Conservation (phyloP, 2,329 filamentous ascomycete genomes). For the Ceratocystis eucalypticola region DNA sequence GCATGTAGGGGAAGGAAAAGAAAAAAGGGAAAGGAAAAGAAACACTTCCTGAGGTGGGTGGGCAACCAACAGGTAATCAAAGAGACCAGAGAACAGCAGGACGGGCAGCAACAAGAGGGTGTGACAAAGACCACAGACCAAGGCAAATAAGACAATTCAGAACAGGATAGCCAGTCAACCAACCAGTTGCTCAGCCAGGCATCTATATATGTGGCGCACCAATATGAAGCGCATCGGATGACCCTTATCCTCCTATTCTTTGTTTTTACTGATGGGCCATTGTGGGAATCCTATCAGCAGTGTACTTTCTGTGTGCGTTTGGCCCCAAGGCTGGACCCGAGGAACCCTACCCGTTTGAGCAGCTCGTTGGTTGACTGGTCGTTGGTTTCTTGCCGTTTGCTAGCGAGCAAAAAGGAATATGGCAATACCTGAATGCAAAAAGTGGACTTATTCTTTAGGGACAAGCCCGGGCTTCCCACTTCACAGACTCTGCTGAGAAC, state of each 20-base stretch:
- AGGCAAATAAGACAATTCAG: constrained; percentile 5
- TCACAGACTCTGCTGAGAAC: neutral
- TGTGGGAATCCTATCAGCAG: neutral
- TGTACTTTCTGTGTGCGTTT: neutral
- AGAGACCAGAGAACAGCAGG: too few relatives aligned
- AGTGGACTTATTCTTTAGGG: neutral
- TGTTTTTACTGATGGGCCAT: neutral
- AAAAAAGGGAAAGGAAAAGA: neutral
- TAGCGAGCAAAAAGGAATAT: neutral
- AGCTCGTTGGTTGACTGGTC: neutral
- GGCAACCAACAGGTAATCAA: constrained; percentile 3
- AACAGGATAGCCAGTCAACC: neutral
- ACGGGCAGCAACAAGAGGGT: neutral
- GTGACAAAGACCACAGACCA: neutral
- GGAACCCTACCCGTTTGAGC: neutral
- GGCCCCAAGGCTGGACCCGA: neutral
- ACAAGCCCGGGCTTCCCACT: too few relatives aligned
- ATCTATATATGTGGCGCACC: neutral
- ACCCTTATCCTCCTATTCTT: neutral
- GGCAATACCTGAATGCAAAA: neutral
- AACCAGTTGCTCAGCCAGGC: neutral
- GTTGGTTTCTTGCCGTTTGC: neutral
- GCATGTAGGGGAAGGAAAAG: neutral
- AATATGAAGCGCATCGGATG: neutral
- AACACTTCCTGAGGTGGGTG: neutral